Evolutionary conservation across 805 yeast genomes (phyloP).

Genomic region (Vanderwaltozyma verrucispora): DNA sequence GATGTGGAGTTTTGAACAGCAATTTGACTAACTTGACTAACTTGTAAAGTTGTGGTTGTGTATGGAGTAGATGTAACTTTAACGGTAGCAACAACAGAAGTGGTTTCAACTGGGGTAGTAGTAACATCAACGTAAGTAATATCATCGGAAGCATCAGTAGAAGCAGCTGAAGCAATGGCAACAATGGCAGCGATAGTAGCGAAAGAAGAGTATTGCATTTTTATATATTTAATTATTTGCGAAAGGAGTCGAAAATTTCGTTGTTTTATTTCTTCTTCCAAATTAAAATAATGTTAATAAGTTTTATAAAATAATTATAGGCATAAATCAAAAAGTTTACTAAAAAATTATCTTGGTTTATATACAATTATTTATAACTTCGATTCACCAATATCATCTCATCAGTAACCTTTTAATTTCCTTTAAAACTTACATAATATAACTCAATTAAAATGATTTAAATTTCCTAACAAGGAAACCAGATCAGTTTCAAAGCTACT

Average conservation of each 20-base stretch:
- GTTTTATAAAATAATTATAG: too few relatives aligned
- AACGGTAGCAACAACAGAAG: conserved; percentile 36
- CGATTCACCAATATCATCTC: too few relatives aligned
- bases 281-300: too few relatives aligned
- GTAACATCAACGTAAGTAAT: conserved; percentile 39
- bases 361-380: too few relatives aligned
- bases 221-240: conserved; percentile 8
- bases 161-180: conserved; percentile 15
- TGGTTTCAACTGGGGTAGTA: conserved; percentile 39
- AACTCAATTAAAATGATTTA: too few relatives aligned
- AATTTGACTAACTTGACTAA: not conserved
- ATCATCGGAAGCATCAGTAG: conserved; percentile 17
- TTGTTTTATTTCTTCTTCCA: not conserved
- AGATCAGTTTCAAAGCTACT: too few relatives aligned
- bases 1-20: not conserved
- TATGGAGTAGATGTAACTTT: conserved; percentile 32
- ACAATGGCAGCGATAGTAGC: conserved; percentile 5
- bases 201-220: conserved; percentile 9
- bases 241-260: conserved; percentile 8
- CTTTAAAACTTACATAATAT: too few relatives aligned
- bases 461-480: not conserved
- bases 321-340: too few relatives aligned
- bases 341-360: too few relatives aligned
- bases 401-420: too few relatives aligned
- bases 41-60: conserved; percentile 24